These are phyloP conservation scores for Discostella pseudostelligera DNA, from an alignment of 108 stramenopile species.

Conservation along the genomic window DNA sequence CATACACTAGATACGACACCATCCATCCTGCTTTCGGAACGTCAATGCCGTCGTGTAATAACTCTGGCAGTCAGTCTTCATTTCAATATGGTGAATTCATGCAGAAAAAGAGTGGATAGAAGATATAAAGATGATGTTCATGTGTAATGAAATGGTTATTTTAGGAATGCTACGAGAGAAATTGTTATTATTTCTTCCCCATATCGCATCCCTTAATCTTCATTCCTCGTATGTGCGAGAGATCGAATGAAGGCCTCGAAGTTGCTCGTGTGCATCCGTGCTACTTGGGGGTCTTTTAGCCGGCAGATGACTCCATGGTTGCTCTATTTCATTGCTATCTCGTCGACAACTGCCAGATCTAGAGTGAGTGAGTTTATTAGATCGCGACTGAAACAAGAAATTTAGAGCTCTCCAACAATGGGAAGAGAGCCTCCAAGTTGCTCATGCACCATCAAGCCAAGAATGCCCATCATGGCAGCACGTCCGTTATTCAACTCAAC, in stretches of 20 bases:
- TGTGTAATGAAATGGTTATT: no score
- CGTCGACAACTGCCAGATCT: not conserved
- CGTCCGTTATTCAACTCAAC: constrained; percentile 93
- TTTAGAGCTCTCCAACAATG: constrained; percentile 40
- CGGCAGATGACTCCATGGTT: not conserved
- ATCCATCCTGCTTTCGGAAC: no score
- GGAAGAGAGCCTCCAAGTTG: constrained; percentile 51
- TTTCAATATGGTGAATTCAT: no score
- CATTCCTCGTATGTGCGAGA: not conserved
- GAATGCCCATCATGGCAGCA: constrained; percentile 89
- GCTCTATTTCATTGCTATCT: not conserved
- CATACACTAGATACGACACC: no score
- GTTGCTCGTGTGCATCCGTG: constrained; percentile 10
- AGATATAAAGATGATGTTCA: no score
- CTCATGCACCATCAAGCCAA: constrained; percentile 76
- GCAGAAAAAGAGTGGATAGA: no score
- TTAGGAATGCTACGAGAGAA: no score
- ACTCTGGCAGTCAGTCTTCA: no score
- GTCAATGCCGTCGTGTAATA: no score
- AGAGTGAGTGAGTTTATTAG: not conserved
- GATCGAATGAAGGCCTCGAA: not conserved
- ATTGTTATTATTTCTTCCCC: no score
- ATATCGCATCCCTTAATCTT: constrained; percentile 7
- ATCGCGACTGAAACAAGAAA: not conserved
- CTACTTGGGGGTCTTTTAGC: not conserved